These are phyloP conservation scores for Excoecaria cochinchinensis DNA, from an alignment of 345 rosid species.

Conservation along the genomic window DNA sequence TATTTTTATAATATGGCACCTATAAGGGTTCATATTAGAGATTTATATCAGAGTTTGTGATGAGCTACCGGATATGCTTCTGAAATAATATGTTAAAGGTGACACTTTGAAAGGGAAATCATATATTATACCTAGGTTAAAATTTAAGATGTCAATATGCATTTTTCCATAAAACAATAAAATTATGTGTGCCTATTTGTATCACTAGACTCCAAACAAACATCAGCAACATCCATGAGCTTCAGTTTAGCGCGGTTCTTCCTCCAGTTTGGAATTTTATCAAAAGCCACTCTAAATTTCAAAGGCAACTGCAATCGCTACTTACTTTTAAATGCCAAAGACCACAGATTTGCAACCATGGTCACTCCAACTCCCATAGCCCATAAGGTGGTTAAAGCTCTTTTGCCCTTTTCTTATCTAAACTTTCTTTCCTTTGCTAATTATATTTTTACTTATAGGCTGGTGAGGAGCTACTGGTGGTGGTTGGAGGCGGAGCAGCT, in stretches of 20 bases:
- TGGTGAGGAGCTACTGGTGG: slow-evolving; percentile 58
- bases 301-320: neutral
- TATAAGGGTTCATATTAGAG: too few relatives aligned
- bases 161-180: too few relatives aligned
- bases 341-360: slow-evolving; percentile 19
- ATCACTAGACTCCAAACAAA: neutral
- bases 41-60: too few relatives aligned
- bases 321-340: slow-evolving; percentile 25
- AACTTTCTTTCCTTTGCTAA: neutral
- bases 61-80: too few relatives aligned
- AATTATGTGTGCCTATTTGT: too few relatives aligned
- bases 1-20: too few relatives aligned
- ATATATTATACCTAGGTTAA: too few relatives aligned
- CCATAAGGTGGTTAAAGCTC: slow-evolving; percentile 25
- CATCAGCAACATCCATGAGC: slow-evolving; percentile 23
- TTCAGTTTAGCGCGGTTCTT: slow-evolving; percentile 25
- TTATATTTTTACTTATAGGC: slow-evolving; percentile 26
- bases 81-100: too few relatives aligned
- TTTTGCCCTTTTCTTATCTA: slow-evolving; percentile 1
- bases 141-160: too few relatives aligned
- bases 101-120: too few relatives aligned
- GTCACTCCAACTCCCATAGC: slow-evolving; percentile 24
- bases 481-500: slow-evolving; percentile 98
- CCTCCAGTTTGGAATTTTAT: slow-evolving; percentile 14
- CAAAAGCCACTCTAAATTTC: neutral